Percentiles rank a stretch among this genome's conserved stretches.
phyloP scores from a whole-genome alignment of 306 rosid genomes.

The Begonia peltatifolia region DNA sequence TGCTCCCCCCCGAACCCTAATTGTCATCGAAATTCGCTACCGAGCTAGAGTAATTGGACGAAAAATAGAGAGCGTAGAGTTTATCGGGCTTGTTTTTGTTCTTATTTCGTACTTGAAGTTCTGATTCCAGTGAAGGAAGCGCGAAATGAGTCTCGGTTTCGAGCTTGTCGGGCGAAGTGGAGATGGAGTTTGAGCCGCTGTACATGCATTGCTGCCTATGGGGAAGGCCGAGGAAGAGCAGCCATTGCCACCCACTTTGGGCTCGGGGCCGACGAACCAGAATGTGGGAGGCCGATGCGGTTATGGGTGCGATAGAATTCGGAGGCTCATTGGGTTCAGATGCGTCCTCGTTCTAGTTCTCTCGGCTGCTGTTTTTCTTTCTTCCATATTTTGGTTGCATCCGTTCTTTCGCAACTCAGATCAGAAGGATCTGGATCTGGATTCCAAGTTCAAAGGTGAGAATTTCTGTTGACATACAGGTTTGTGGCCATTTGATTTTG shows the following conservation, averaged over 20 bases:
- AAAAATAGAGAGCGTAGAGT: neutral
- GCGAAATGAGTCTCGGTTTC: slow-evolving; percentile 7
- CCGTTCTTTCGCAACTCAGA: slow-evolving; percentile 36
- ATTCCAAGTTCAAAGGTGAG: slow-evolving; percentile 52
- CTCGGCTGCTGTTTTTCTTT: slow-evolving; percentile 57
- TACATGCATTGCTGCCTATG: slow-evolving; percentile 46
- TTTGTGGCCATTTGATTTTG: slow-evolving; percentile 2
- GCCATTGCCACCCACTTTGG: slow-evolving; percentile 15
- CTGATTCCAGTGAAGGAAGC: too few relatives aligned
- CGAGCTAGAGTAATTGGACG: too few relatives aligned
- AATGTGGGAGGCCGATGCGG: slow-evolving; percentile 32
- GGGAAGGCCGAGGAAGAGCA: slow-evolving; percentile 68
- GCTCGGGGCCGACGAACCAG: slow-evolving; percentile 22
- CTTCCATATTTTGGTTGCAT: slow-evolving; percentile 75
- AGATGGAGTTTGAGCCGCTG: slow-evolving; percentile 28
- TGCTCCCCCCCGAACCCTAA: slow-evolving; percentile 4
- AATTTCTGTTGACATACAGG: neutral
- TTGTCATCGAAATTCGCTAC: too few relatives aligned
- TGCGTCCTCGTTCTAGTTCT: slow-evolving; percentile 51
- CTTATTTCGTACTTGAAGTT: slow-evolving; percentile 17
- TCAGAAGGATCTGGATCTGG: slow-evolving; percentile 35
- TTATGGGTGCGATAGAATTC: slow-evolving; percentile 29
- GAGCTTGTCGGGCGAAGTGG: slow-evolving; percentile 14
- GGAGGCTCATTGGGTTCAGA: slow-evolving; percentile 39
- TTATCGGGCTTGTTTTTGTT: slow-evolving; percentile 1